Evolutionary conservation across 208 protist species (phyloP).

Genomic region (Herpetomonas samuelpessoai): DNA sequence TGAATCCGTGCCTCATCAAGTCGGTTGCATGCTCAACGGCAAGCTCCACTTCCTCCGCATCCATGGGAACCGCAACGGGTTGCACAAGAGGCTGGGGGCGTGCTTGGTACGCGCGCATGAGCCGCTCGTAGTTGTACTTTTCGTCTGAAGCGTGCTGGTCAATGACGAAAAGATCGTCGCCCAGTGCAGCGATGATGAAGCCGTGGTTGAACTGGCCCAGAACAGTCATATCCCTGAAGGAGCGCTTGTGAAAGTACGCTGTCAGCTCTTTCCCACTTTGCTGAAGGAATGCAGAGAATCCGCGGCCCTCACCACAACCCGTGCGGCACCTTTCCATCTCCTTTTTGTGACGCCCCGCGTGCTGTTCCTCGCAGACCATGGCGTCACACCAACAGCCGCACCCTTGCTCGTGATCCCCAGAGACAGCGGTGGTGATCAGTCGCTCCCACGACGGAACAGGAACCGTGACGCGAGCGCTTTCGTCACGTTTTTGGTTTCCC

Average conservation of each 20-base stretch:
- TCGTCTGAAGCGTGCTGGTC: constrained; percentile 96
- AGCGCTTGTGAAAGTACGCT: constrained; percentile 68
- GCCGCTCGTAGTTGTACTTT: constrained; percentile 93
- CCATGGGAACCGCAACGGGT: constrained; percentile 67
- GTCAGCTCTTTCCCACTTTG: constrained; percentile 68
- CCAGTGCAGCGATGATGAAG: constrained; percentile 87
- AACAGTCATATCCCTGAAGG: constrained; percentile 87
- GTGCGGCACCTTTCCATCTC: no score
- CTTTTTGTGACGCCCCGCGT: no score
- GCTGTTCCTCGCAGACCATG: no score
- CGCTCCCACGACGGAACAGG: background rate
- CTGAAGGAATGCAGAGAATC: constrained; percentile 43
- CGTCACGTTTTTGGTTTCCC: background rate
- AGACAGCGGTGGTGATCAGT: no score
- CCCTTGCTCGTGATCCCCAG: no score
- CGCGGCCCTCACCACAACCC: no score
- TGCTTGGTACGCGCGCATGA: constrained; percentile 64
- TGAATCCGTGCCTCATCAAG: constrained; percentile 88
- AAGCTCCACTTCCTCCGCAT: constrained; percentile 73
- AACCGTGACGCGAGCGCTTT: background rate
- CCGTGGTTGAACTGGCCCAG: constrained; percentile 95
- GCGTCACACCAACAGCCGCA: no score
- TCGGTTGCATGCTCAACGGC: constrained; percentile 59
- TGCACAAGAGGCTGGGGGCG: constrained; percentile 83
- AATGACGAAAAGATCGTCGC: constrained; percentile 90